Conservation (phyloP, 192 early-diverging fungal genomes). For the Irineochytrium annulatum region DNA sequence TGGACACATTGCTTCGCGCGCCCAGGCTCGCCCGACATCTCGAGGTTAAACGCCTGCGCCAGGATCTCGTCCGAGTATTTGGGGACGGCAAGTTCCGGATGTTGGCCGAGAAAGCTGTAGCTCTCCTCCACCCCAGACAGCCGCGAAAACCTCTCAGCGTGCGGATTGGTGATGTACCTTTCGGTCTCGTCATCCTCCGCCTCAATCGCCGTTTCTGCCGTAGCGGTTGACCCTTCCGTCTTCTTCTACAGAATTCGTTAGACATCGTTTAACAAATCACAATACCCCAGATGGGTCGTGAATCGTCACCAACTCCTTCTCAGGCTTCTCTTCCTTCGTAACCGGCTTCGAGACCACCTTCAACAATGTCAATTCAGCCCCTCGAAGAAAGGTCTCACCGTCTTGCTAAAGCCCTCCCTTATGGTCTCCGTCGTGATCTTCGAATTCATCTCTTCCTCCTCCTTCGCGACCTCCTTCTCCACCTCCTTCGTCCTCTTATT, state of each 20-base stretch:
- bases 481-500: conserved; percentile 22
- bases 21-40: conserved; percentile 66
- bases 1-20: conserved; percentile 72
- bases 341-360: conserved; percentile 16
- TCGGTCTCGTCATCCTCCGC: conserved; percentile 29
- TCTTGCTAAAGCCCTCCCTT: conserved; percentile 42
- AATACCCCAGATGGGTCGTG: conserved; percentile 4
- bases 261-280: no score
- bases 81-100: conserved; percentile 68
- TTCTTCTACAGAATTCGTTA: conserved; percentile 2
- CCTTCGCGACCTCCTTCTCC: conserved; percentile 36
- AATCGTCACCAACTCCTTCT: conserved; percentile 12
- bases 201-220: background rate
- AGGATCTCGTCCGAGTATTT: conserved; percentile 78
- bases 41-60: conserved; percentile 73
- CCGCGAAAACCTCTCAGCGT: conserved; percentile 24
- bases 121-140: conserved; percentile 16
- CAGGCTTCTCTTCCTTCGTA: background rate
- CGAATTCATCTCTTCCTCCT: conserved; percentile 36
- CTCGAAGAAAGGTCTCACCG: conserved; percentile 23
- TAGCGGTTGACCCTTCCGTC: conserved; percentile 6
- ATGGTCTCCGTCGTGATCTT: conserved; percentile 47
- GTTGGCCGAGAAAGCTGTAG: conserved; percentile 60
- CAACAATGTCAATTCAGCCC: background rate
- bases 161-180: conserved; percentile 34